Evolutionary conservation across 768 basidiomycete species (phyloP), one percentile per base, ranked within the genome.

Genomic region (Lactifluus echinatus): DNA sequence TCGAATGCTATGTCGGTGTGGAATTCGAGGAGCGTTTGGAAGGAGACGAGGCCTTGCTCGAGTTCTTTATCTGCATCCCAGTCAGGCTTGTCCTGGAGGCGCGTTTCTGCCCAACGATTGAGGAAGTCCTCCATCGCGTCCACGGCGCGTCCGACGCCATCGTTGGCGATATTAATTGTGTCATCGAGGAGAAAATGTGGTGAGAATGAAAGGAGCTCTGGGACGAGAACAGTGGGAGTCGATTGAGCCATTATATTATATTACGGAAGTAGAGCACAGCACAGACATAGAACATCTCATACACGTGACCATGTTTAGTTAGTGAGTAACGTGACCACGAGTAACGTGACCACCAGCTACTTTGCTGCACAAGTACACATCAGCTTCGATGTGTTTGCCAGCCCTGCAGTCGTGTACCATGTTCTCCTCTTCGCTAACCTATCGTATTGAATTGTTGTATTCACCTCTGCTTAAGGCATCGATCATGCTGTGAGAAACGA

Each of bases 1-100:
- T 96, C 93, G 58, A 94, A 90, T 0, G 92, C 93, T 44, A 90
- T 79, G 66, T 96, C 93, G 43, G 89, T 85, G 63, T 93, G 92
- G 53, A 83, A 83, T 66, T 93, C 89, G 14, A 96, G 76, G 43
- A 94, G 76, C 0, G 93, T 93, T 68, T 94, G 89, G 61, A 95
- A 90, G 23, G 88, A 79, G 49, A 90, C 85, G 1, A 93, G 71
- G 2, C 91, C 92, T 71, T 90, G 82, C 63, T 86, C 84, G 21
- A 87, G 76, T 59, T 89, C 86, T 56, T 85, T 80, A 11, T 75
- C 83, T 65, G 76, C 79, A 58, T 83, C 84, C 73, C 79, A 79
- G 17, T 78, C 75, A 58, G 69, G 75, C 49, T 67, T 67, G 40
- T 72, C 70, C 53, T 79, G 75, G 19, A 76, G 74, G 56, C 86